Evolutionary conservation across 2,329 filamentous ascomycete species (phyloP).

Genomic region (Nemania sp.): DNA sequence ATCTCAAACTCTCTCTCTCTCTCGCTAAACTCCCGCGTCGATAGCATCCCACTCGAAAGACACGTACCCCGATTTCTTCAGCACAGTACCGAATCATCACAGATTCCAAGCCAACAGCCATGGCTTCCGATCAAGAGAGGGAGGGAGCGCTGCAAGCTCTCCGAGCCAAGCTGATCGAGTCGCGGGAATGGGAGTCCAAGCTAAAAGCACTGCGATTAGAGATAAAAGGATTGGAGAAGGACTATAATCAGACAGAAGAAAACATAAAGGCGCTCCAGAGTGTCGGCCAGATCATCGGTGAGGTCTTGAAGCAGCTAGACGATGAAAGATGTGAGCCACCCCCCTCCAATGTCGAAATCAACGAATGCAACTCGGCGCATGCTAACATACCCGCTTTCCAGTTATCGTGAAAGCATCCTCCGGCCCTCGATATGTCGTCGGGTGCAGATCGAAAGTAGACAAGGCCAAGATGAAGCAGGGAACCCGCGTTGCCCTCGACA

Average conservation of each 20-base stretch:
- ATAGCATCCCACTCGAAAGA: not conserved
- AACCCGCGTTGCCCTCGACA: conserved; percentile 95
- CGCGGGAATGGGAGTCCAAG: conserved; percentile 98
- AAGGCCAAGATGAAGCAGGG: conserved; percentile 98
- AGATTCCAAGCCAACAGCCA: conserved; percentile 46
- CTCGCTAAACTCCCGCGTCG: not conserved
- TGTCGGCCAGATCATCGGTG: conserved; percentile 98
- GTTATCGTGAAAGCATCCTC: conserved; percentile 99
- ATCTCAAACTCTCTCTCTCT: not conserved
- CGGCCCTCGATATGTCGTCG: conserved; percentile 96
- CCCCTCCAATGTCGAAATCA: not conserved
- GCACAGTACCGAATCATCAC: conserved; percentile 21
- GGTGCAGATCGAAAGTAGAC: conserved; percentile 98
- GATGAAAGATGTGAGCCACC: conserved; percentile 92
- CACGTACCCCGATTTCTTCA: not conserved
- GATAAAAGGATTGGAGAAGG: conserved; percentile 93
- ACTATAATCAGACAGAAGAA: conserved; percentile 97
- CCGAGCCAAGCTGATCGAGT: conserved; percentile 87
- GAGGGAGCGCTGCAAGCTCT: conserved; percentile 80
- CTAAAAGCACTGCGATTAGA: conserved; percentile 93
- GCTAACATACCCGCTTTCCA: conserved; percentile 53
- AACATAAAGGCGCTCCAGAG: conserved; percentile 99
- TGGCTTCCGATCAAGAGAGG: conserved; percentile 69
- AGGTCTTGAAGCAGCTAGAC: conserved; percentile 98
- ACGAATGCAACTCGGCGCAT: not conserved